Percentiles rank a stretch among this genome's conserved stretches.
Conservation (phyloP, 257 asterid genomes). For the Fraxinus quadrangulata region DNA sequence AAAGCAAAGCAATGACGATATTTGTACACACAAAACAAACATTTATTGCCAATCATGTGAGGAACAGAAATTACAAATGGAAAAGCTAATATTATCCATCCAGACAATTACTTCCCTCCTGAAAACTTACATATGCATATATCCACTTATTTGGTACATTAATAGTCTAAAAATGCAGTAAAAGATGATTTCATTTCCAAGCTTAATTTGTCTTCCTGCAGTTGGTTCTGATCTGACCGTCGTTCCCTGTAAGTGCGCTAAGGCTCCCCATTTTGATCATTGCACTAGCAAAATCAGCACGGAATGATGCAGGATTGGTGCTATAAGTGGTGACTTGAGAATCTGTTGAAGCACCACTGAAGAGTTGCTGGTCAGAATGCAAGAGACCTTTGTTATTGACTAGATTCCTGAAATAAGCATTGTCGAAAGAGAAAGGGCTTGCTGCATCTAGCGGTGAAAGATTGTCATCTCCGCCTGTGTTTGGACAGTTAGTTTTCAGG, state of each 20-base stretch:
- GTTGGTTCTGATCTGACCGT: conserved; percentile 54
- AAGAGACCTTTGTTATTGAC: conserved; percentile 45
- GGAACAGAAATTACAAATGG: background rate
- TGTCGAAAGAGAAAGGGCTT: conserved; percentile 52
- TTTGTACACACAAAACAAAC: background rate
- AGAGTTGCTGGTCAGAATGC: conserved; percentile 72
- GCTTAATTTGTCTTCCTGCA: conserved; percentile 53
- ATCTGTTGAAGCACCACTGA: conserved; percentile 51
- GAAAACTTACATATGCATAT: too few relatives aligned
- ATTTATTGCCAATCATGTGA: background rate
- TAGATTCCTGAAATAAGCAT: conserved; percentile 46
- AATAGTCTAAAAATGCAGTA: background rate
- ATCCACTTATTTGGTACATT: background rate
- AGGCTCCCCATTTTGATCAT: conserved; percentile 64
- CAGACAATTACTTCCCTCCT: too few relatives aligned
- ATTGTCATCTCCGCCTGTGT: conserved; percentile 46
- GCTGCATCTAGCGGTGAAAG: conserved; percentile 47
- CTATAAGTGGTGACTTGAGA: conserved; percentile 43
- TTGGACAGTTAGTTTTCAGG: conserved; percentile 51
- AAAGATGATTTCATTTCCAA: background rate
- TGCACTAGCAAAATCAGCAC: conserved; percentile 50
- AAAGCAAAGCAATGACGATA: background rate
- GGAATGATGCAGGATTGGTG: conserved; percentile 34
- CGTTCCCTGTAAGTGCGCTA: conserved; percentile 47
- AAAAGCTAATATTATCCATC: too few relatives aligned